Conservation (phyloP, 805 yeast genomes). For the Wickerhamomyces canadensis region DNA sequence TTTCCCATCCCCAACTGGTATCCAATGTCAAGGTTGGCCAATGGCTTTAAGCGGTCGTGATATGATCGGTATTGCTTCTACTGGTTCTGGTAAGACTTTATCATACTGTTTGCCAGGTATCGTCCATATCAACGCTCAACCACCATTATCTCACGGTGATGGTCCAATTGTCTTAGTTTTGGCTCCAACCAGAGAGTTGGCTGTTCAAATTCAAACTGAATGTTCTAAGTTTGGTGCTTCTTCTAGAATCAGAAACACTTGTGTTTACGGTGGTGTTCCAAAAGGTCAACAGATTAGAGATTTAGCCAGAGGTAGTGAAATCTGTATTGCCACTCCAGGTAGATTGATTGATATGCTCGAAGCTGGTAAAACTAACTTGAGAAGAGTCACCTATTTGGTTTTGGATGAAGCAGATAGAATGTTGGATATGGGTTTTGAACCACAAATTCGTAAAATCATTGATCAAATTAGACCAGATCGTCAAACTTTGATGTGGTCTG, state of each 20-base stretch:
- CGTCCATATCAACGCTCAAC: constrained; percentile 98
- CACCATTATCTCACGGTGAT: constrained; percentile 86
- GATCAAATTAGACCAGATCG: constrained; percentile 99
- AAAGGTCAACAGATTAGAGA: constrained; percentile 97
- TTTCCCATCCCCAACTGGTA: constrained; percentile 89
- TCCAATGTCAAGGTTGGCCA: constrained; percentile 99
- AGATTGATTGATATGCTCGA: constrained; percentile 97
- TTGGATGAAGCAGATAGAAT: constrained; percentile 99
- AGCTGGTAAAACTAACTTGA: constrained; percentile 87
- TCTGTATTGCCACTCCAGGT: constrained; percentile 97
- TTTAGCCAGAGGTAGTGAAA: constrained; percentile 91
- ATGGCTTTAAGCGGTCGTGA: constrained; percentile 99
- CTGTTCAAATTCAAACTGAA: constrained; percentile 94
- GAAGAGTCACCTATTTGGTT: constrained; percentile 94
- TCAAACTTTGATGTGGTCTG: constrained; percentile 99
- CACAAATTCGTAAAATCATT: constrained; percentile 97
- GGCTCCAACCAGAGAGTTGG: constrained; percentile 98
- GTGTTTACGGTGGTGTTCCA: constrained; percentile 99
- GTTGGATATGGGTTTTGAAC: constrained; percentile 99
- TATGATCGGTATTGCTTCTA: constrained; percentile 97
- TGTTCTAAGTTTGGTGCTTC: constrained; percentile 91
- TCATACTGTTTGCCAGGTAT: constrained; percentile 96
- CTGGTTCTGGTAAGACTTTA: constrained; percentile 98
- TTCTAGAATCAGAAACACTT: constrained; percentile 91
- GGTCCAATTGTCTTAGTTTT: constrained; percentile 94